Conservation (phyloP, 2,329 filamentous ascomycete genomes). For the Botrytis porri region DNA sequence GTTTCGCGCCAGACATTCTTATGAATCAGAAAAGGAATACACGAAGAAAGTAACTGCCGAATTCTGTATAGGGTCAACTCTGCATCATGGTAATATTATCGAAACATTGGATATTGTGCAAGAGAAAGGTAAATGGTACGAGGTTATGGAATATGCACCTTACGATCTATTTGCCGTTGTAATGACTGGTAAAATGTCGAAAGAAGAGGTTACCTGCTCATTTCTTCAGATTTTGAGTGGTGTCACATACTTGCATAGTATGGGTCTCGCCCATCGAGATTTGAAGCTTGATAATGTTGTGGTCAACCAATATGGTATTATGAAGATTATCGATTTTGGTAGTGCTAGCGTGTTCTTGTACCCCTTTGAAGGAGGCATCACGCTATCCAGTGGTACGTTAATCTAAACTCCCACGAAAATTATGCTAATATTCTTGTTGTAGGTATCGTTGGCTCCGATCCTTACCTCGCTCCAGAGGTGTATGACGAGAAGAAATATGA, state of each 20-base stretch:
- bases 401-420: background rate
- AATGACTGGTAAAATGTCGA: constrained; percentile 96
- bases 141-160: constrained; percentile 98
- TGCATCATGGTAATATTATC: constrained; percentile 97
- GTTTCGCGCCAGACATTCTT: constrained; percentile 85
- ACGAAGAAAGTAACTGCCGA: constrained; percentile 98
- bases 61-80: constrained; percentile 94
- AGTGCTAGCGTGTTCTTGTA: constrained; percentile 97
- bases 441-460: constrained; percentile 83
- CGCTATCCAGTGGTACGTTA: constrained; percentile 73
- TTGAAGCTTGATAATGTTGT: constrained; percentile 97
- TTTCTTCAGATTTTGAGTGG: constrained; percentile 94
- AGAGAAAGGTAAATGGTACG: constrained; percentile 92
- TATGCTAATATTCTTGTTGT: constrained; percentile 23
- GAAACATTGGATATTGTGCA: constrained; percentile 96
- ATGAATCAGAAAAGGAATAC: constrained; percentile 93
- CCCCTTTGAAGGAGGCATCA: constrained; percentile 88
- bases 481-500: constrained; percentile 94
- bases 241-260: constrained; percentile 89
- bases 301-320: constrained; percentile 91
- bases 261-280: constrained; percentile 92
- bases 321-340: constrained; percentile 99
- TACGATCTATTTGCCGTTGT: constrained; percentile 96
- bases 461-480: constrained; percentile 94
- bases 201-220: constrained; percentile 84